Evolutionary conservation across 805 yeast genomes (phyloP).

Genomic region (Ascoidea tarda): DNA sequence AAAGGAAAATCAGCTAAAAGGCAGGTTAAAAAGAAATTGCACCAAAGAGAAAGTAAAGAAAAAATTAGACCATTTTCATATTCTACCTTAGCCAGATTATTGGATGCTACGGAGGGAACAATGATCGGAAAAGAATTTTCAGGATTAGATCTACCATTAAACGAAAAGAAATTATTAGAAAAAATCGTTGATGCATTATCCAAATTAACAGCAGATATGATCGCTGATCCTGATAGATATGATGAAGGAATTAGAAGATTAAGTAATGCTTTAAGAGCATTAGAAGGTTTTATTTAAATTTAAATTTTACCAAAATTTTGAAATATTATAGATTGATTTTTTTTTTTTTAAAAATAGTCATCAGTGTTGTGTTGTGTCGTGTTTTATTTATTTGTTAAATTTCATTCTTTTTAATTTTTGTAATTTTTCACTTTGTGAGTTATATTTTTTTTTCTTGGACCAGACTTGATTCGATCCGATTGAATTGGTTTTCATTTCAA

Average conservation of each 20-base stretch:
- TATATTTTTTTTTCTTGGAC: too few species aligned
- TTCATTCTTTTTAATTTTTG: too few species aligned
- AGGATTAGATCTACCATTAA: conserved; percentile 54
- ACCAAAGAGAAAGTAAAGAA: neutral
- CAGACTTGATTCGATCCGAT: too few species aligned
- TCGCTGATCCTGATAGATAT: conserved; percentile 66
- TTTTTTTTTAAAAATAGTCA: too few species aligned
- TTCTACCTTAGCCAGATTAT: conserved; percentile 29
- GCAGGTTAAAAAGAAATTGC: neutral
- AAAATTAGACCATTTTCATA: conserved; percentile 6
- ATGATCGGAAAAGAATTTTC: conserved; percentile 60
- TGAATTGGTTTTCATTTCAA: too few species aligned
- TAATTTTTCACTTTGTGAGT: too few species aligned
- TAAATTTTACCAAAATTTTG: neutral
- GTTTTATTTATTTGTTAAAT: too few species aligned
- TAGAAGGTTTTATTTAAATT: conserved; percentile 53
- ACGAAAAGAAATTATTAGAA: conserved; percentile 70
- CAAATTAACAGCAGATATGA: conserved; percentile 82
- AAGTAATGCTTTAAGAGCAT: conserved; percentile 67
- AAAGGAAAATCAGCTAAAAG: neutral
- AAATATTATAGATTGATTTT: too few species aligned
- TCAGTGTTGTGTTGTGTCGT: too few species aligned
- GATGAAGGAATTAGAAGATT: conserved; percentile 70
- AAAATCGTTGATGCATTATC: conserved; percentile 77
- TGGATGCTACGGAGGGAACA: conserved; percentile 47